Conservation (phyloP, 371 early-diverging fungal species). For the Lichtheimia ornata region DNA sequence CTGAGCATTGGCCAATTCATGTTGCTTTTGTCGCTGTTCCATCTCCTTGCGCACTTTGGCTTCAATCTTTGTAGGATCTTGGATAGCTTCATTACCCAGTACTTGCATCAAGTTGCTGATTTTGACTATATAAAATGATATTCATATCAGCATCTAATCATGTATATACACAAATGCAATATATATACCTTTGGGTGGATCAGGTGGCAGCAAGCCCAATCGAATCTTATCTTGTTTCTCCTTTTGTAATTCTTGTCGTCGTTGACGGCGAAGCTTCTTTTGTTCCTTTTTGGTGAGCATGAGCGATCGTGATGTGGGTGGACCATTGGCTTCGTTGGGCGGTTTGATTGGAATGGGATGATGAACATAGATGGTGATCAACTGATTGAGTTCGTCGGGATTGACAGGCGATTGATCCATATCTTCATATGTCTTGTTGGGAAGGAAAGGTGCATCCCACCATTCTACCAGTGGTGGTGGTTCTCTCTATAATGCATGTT, state of each 20-base stretch:
- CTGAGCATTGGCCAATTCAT: conserved; percentile 79
- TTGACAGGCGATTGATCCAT: conserved; percentile 44
- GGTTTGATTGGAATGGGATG: conserved; percentile 92
- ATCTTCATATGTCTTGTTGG: conserved; percentile 72
- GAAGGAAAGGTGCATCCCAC: conserved; percentile 93
- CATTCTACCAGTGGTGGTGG: conserved; percentile 88
- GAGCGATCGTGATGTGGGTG: conserved; percentile 70
- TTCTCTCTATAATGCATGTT: conserved; percentile 46
- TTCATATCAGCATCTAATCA: not conserved
- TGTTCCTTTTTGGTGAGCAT: conserved; percentile 93
- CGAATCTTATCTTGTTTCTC: conserved; percentile 95
- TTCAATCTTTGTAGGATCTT: conserved; percentile 93
- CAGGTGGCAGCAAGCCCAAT: conserved; percentile 91
- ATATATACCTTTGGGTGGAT: conserved; percentile 74
- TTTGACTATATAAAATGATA: conserved; percentile 55
- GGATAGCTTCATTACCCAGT: conserved; percentile 87
- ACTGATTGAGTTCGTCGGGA: conserved; percentile 47
- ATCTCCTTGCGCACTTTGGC: conserved; percentile 87
- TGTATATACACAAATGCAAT: not conserved
- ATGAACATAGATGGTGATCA: conserved; percentile 84
- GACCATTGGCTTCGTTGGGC: conserved; percentile 62
- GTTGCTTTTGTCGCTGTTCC: conserved; percentile 77
- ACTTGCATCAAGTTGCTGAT: conserved; percentile 94
- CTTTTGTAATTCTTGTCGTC: conserved; percentile 81
- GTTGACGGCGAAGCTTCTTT: conserved; percentile 90